Conservation (phyloP, 1,284 basidiomycete species). For the Austroboletus niveus region DNA sequence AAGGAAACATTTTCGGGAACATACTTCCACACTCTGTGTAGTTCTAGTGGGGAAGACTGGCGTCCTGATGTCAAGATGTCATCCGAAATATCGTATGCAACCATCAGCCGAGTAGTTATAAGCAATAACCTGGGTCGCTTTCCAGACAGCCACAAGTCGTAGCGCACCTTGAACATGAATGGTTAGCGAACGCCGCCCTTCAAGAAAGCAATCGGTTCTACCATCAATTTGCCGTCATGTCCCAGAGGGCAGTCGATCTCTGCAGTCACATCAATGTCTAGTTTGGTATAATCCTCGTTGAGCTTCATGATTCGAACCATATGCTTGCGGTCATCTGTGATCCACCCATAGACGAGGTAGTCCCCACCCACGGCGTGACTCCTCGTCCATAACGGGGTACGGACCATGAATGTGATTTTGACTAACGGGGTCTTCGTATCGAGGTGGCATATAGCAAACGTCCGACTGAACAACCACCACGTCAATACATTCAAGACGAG, state of each 20-base stretch:
- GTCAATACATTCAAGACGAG: background rate
- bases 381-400: conserved; percentile 19
- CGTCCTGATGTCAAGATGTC: conserved; percentile 9
- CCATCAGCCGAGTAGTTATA: conserved; percentile 29
- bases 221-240: conserved; percentile 28
- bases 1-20: conserved; percentile 23
- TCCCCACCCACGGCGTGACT: conserved; percentile 28
- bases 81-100: conserved; percentile 30
- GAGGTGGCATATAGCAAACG: conserved; percentile 29
- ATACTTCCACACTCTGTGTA: conserved; percentile 20
- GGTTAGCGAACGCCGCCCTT: background rate
- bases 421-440: conserved; percentile 28
- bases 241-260: conserved; percentile 31
- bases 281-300: conserved; percentile 21
- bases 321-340: conserved; percentile 30
- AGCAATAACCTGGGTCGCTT: conserved; percentile 25
- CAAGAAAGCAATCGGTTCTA: conserved; percentile 1
- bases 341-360: conserved; percentile 31
- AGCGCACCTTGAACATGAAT: conserved; percentile 20
- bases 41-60: conserved; percentile 6
- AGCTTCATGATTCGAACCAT: conserved; percentile 32
- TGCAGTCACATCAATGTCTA: conserved; percentile 20
- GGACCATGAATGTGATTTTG: conserved; percentile 27
- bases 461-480: conserved; percentile 11
- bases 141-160: conserved; percentile 29